Base-by-base conservation (phyloP, 83 land plant species). In the Picea abies region DNA sequence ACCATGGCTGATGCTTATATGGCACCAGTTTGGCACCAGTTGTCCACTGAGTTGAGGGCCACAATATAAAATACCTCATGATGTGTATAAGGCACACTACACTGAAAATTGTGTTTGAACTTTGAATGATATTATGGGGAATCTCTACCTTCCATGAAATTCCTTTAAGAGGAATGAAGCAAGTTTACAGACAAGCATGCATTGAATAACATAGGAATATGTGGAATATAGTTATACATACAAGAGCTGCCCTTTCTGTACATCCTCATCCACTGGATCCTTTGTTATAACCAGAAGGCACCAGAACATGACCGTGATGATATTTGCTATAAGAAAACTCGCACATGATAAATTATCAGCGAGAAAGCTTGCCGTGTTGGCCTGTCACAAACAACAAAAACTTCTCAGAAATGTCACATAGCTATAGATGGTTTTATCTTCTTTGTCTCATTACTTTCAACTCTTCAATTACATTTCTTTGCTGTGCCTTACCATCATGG, bases 291-390 rank as follows among this genome's bases (percentile, higher is more conserved):
- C 41, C 25, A 83, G 47, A 61, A 85, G 60, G 17, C 56, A 82
- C 86, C 86, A 85, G 63, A 75, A 83, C 85, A 85, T 15, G 44
- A 85, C 70, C 63, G 84, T 85, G 71, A 83, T 22, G 65, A 77
- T 41, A 82, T 82, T 85, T 63, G 86, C 80, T 63, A 85, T 82
- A 52, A 60, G 15, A 32, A 85, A 85, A 76, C 84, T 82, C 22
- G 85, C 85, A 82, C 86, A 85, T 23, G 86, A 85, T 78, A 85
- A 22, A 73, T 76, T 85, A 85, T 85, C 85, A 44, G 75, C 80
- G 52, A 80, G 52, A 52, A 64, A 77, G 65, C 49, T 72, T 70
- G 75, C 14, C 60, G 61, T 29, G 29, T 81, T 81, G 56, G 9
- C 78, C 86, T 84, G 44, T 32, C 76, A 44, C 23, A 72, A 72